Evolutionary conservation across 176 grass and related monocot genomes (phyloP).

Genomic region (Phoenix roebelenii): DNA sequence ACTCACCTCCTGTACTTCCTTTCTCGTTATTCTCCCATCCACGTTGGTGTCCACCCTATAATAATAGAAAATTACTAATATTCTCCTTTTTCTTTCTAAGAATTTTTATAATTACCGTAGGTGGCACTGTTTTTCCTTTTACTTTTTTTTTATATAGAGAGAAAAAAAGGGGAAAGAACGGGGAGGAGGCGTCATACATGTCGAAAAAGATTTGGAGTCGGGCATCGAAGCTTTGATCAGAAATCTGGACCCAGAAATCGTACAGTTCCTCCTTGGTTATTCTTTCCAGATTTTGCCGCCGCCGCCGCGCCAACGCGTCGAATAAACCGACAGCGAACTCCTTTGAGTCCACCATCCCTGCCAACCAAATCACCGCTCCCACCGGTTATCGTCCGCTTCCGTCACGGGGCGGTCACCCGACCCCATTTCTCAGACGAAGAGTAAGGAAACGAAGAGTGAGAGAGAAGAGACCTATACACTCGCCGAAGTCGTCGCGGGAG

Average conservation of each 20-base stretch:
- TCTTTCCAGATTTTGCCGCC: slow-evolving; percentile 68
- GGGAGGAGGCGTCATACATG: slow-evolving; percentile 43
- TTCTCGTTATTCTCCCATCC: slow-evolving; percentile 95
- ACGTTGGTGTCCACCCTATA: slow-evolving; percentile 99
- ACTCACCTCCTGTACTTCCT: slow-evolving; percentile 98
- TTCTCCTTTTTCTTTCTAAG: too few species aligned
- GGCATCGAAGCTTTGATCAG: slow-evolving; percentile 98
- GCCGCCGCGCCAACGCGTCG: slow-evolving; percentile 73
- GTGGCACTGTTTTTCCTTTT: too few species aligned
- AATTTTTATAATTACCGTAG: too few species aligned
- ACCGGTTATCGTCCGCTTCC: too few species aligned
- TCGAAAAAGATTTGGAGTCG: slow-evolving; percentile 99
- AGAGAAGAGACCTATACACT: slow-evolving; percentile 64
- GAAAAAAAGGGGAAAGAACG: background rate
- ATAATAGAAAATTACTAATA: slow-evolving; percentile 2
- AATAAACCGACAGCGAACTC: slow-evolving; percentile 91
- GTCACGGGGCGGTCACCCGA: too few species aligned
- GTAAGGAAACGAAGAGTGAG: background rate
- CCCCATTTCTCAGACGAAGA: too few species aligned
- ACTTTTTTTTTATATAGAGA: too few species aligned
- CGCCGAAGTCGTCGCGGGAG: slow-evolving; percentile 91
- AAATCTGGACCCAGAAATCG: slow-evolving; percentile 99
- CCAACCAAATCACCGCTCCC: too few species aligned
- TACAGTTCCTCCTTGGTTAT: slow-evolving; percentile 91
- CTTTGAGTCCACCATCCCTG: slow-evolving; percentile 97